Evolutionary conservation across 768 basidiomycete genomes (phyloP).

Genomic region (Mycena leptocephala): DNA sequence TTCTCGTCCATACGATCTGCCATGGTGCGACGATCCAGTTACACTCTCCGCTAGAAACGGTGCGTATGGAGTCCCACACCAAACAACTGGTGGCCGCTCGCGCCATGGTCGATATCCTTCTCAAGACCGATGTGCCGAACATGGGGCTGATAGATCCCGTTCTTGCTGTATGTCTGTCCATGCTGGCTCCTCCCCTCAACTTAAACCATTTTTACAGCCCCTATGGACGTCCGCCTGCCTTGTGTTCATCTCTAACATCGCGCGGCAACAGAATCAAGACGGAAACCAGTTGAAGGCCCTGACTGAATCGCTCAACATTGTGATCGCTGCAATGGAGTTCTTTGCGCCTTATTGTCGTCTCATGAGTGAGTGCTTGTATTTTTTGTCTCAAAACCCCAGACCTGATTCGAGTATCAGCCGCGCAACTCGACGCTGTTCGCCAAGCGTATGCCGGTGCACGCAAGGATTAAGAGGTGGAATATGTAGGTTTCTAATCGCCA

Average conservation of each 20-base stretch:
- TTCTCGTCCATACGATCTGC: conserved; percentile 44
- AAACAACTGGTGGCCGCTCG: conserved; percentile 18
- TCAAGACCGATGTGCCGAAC: neutral
- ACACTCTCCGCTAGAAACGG: conserved; percentile 32
- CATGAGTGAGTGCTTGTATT: conserved; percentile 8
- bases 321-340: conserved; percentile 7
- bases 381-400: neutral
- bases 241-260: conserved; percentile 1
- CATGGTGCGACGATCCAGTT: conserved; percentile 45
- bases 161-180: conserved; percentile 15
- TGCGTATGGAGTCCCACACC: conserved; percentile 3
- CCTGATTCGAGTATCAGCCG: neutral
- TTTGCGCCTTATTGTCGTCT: conserved; percentile 24
- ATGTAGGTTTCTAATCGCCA: too few relatives aligned
- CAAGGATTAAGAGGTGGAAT: neutral
- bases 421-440: conserved; percentile 6
- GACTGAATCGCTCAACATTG: neutral
- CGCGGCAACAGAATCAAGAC: neutral
- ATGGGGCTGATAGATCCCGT: conserved; percentile 28
- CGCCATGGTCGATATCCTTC: conserved; percentile 16
- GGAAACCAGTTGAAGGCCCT: neutral
- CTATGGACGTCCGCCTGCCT: conserved; percentile 21
- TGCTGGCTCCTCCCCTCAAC: neutral
- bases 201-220: neutral
- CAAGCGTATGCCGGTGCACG: neutral